A percentile compares a stretch with the other conserved stretches of the same genome.
These are phyloP conservation scores for Cladobotryum protrusum DNA, from an alignment of 2,329 filamentous ascomycete species.

Conservation along the genomic window DNA sequence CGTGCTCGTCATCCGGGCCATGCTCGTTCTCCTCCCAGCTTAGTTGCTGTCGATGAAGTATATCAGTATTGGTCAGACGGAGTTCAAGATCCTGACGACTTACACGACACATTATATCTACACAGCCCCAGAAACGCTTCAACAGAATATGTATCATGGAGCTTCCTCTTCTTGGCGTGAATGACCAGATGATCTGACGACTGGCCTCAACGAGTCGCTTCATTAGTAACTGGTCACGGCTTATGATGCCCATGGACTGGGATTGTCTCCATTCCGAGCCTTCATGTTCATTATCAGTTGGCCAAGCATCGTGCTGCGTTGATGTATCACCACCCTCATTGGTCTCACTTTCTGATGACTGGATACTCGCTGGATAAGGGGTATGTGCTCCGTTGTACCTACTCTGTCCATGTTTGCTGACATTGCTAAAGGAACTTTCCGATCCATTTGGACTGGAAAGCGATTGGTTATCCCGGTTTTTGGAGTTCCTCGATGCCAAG, in stretches of 20 bases:
- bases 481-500: too few relatives aligned
- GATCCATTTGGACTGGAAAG: too few relatives aligned
- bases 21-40: conserved; percentile 1
- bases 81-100: neutral
- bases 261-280: neutral
- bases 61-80: neutral
- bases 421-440: too few relatives aligned
- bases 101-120: conserved; percentile 5
- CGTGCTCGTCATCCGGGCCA: too few relatives aligned
- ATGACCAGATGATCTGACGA: neutral
- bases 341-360: too few relatives aligned
- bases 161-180: neutral
- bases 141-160: neutral
- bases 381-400: too few relatives aligned
- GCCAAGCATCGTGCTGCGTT: too few relatives aligned
- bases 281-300: neutral
- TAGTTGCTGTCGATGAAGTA: neutral
- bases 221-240: neutral
- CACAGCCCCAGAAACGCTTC: conserved; percentile 5
- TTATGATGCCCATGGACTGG: neutral
- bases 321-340: too few relatives aligned
- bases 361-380: too few relatives aligned
- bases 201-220: neutral
- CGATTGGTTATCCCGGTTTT: too few relatives aligned
- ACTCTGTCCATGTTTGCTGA: too few relatives aligned